phyloP scores from a whole-genome alignment of 305 asterid genomes.

The Rubia balearica region DNA sequence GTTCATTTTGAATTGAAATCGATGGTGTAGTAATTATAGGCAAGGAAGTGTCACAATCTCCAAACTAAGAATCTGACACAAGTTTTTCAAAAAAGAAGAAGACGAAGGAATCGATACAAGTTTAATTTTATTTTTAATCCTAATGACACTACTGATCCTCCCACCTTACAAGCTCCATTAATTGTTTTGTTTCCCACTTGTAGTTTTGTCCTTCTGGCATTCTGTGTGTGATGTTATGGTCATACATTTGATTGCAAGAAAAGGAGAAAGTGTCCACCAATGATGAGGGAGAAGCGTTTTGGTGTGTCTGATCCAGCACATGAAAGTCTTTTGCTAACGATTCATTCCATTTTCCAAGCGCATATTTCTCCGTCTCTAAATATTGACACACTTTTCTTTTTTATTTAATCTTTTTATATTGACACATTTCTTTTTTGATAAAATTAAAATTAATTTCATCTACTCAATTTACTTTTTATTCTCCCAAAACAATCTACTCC shows the following conservation, averaged over 20 bases:
- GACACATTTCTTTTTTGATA: too few relatives aligned
- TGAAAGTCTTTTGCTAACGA: background rate
- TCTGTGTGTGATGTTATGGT: background rate
- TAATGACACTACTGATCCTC: slow-evolving; percentile 7
- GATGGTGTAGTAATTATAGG: too few relatives aligned
- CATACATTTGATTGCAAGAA: background rate
- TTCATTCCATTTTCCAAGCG: background rate
- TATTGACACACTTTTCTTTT: too few relatives aligned
- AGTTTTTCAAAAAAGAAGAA: too few relatives aligned
- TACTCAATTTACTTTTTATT: too few relatives aligned
- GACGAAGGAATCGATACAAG: background rate
- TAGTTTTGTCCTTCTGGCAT: background rate
- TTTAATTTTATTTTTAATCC: background rate
- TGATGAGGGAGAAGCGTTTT: background rate
- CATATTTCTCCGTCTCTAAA: too few relatives aligned
- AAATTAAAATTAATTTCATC: too few relatives aligned
- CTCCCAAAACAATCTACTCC: too few relatives aligned
- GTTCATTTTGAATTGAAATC: too few relatives aligned
- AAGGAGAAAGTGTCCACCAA: background rate
- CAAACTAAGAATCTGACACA: too few relatives aligned
- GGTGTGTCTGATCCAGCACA: background rate
- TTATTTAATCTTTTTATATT: too few relatives aligned
- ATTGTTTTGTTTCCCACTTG: background rate
- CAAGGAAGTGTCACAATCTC: too few relatives aligned
- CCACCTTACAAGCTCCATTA: background rate